Evolutionary conservation across 2,329 filamentous ascomycete species (phyloP).

Genomic region (Paecilomyces sp.): DNA sequence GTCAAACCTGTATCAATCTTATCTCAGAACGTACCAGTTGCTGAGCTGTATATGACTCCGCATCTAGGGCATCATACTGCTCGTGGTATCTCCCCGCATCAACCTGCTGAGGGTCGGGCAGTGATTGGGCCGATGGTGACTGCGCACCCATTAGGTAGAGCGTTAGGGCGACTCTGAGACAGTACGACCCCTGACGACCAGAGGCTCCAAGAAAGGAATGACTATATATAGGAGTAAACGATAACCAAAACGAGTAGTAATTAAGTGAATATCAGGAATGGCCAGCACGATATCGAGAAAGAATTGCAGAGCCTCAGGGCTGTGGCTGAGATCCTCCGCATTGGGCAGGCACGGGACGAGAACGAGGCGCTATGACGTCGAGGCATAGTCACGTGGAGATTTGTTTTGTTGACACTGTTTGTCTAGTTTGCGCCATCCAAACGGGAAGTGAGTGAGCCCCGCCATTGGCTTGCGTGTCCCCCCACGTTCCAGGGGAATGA

Average conservation of each 20-base stretch:
- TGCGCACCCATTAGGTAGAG: conserved; percentile 19
- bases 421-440: conserved; percentile 15
- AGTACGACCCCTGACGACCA: neutral
- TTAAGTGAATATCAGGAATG: neutral
- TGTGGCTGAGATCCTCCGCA: neutral
- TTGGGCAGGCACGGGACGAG: neutral
- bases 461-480: conserved; percentile 6
- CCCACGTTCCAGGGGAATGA: neutral
- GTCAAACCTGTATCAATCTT: conserved; percentile 7
- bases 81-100: conserved; percentile 13
- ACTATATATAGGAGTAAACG: neutral
- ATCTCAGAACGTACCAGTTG: conserved; percentile 38
- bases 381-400: conserved; percentile 3
- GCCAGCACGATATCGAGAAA: neutral
- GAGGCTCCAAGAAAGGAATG: neutral
- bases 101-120: conserved; percentile 10
- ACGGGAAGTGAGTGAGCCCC: conserved; percentile 8
- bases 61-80: conserved; percentile 31
- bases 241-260: neutral
- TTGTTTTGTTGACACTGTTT: conserved; percentile 10
- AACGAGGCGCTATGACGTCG: conserved; percentile 23
- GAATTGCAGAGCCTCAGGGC: neutral
- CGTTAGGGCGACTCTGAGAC: neutral
- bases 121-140: conserved; percentile 11
- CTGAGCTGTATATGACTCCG: conserved; percentile 48